A percentile compares a stretch with the other conserved stretches of the same genome.
These are phyloP conservation scores for Teunomyces stri DNA, from an alignment of 805 yeast genomes.

Conservation along the genomic window DNA sequence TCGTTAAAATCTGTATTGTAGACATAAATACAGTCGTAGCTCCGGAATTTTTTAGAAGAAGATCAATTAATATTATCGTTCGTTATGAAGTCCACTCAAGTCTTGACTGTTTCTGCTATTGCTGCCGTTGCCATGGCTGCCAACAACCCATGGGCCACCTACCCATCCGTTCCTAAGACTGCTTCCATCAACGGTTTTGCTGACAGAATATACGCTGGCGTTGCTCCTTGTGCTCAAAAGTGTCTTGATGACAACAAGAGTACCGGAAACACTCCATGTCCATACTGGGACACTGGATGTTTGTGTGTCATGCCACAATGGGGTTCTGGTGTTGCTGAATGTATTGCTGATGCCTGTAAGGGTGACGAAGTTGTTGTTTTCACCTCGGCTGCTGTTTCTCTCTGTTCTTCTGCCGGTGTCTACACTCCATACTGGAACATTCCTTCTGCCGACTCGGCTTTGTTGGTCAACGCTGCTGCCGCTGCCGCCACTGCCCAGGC, in stretches of 20 bases:
- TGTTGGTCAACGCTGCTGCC: slow-evolving; percentile 24
- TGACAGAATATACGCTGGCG: slow-evolving; percentile 36
- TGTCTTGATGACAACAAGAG: slow-evolving; percentile 31
- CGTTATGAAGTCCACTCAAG: slow-evolving; percentile 1
- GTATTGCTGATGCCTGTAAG: slow-evolving; percentile 37
- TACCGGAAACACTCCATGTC: slow-evolving; percentile 47
- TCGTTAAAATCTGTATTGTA: neutral
- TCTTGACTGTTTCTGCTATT: slow-evolving; percentile 7
- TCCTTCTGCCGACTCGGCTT: slow-evolving; percentile 40
- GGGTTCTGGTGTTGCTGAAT: slow-evolving; percentile 42
- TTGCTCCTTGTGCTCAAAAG: slow-evolving; percentile 43
- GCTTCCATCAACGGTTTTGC: slow-evolving; percentile 50
- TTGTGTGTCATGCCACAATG: slow-evolving; percentile 49
- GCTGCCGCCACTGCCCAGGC: slow-evolving; percentile 8
- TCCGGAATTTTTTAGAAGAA: neutral
- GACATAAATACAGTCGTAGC: neutral
- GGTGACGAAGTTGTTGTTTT: slow-evolving; percentile 38
- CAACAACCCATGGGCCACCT: slow-evolving; percentile 37
- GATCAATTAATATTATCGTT: too few relatives aligned
- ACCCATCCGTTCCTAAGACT: slow-evolving; percentile 46
- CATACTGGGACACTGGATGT: slow-evolving; percentile 54
- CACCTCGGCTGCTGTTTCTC: slow-evolving; percentile 40
- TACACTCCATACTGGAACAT: slow-evolving; percentile 37
- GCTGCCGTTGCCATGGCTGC: slow-evolving; percentile 18
- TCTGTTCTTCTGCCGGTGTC: slow-evolving; percentile 43